Evolutionary conservation across 139 green algal species (phyloP), one percentile per base, ranked within the genome.

Genomic region (Asterochloris erici): DNA sequence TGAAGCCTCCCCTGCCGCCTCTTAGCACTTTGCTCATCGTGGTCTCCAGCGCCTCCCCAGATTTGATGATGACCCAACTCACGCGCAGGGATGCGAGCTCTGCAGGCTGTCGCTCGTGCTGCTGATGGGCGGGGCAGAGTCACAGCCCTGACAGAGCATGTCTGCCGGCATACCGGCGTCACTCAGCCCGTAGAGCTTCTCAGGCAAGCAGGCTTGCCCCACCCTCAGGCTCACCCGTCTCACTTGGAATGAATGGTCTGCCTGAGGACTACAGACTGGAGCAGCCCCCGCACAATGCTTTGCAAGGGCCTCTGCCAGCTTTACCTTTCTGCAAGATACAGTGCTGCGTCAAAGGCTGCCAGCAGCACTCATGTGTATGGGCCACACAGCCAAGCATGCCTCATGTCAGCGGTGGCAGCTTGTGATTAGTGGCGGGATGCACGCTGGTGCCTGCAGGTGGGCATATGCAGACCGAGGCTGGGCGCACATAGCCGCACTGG

Each of bases 381-480:
- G 23, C 47, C 63, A 19, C 12, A 63, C 0, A 63, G 66, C 23
- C 38, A 21, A 26, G n/a, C 29, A 76, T 26, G 79, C 19, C 26
- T 26, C 68, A 27, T 83, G 28, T 29, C 61, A 76, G 16, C n/a
- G 10, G 23, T 23, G 23, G 14, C 62, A 73, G 24, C 24, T 73
- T 81, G 23, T 60, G 16, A 47, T 12, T 11, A 11, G 9, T 17
- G 11, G 1, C 61, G 12, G 12, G 9, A 62, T 54, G 10, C 23
- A 10, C 11, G 47, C 27, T 54, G n/a, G 26, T 74, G 27, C 38
- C 15, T 19, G 63, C 82, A 85, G 82, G 82, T 85, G 82, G 82
- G 82, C 78, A 15, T 85, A 85, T 78, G 82, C 75, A 64, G 82
- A 85, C 38, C 11, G 63, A 63, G 75, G 75, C 29, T 85, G 82